phyloP scores from a whole-genome alignment of 2,329 filamentous ascomycete species.

The Alternaria ethzedia region DNA sequence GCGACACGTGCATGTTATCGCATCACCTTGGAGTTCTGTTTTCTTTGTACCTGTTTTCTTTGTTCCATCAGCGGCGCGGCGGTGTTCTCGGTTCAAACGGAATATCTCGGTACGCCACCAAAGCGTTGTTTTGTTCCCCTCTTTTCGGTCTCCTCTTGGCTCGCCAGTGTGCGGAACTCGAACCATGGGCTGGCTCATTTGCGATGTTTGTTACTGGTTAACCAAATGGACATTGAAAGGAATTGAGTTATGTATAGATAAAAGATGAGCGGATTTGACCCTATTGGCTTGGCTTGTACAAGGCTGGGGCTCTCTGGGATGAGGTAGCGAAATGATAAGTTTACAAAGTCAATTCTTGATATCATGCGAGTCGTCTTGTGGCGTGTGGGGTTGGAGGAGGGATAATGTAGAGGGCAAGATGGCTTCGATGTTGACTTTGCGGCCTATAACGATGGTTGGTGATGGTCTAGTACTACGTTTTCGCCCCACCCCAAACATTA shows the following conservation, averaged over 20 bases:
- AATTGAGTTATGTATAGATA: conserved; percentile 16
- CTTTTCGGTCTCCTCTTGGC: neutral
- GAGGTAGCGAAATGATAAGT: conserved; percentile 12
- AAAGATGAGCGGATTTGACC: conserved; percentile 2
- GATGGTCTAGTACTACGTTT: neutral
- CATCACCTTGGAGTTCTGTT: conserved; percentile 27
- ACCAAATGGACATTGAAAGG: neutral
- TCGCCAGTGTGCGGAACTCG: conserved; percentile 7
- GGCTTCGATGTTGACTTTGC: neutral
- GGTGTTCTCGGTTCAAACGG: conserved; percentile 4
- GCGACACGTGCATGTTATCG: conserved; percentile 15
- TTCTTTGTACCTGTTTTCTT: conserved; percentile 3
- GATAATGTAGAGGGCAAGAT: neutral
- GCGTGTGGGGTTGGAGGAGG: neutral
- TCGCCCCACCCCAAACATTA: neutral
- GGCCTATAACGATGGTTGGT: neutral
- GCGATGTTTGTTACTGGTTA: conserved; percentile 13
- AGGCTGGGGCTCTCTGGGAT: conserved; percentile 3
- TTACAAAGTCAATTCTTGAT: neutral
- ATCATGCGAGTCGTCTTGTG: neutral
- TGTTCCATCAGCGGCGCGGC: neutral
- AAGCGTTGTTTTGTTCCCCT: conserved; percentile 13
- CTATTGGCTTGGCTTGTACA: neutral
- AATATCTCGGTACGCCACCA: conserved; percentile 13
- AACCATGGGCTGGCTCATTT: conserved; percentile 18